These are phyloP conservation scores for Corniculantispora saksenae DNA, from an alignment of 2,329 filamentous ascomycete species.

Conservation along the genomic window DNA sequence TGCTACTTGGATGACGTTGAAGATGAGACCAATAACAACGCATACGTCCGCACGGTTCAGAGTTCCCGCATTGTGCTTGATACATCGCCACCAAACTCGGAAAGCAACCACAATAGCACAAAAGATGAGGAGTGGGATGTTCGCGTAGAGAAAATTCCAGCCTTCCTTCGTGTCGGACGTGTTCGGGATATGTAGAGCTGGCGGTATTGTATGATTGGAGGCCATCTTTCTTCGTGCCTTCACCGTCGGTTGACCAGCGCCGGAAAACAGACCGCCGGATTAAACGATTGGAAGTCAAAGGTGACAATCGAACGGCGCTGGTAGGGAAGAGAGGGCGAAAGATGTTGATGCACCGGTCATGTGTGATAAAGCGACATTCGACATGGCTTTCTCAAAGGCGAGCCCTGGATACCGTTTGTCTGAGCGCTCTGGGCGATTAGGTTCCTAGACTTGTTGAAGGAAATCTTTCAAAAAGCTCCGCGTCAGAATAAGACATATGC, in stretches of 20 bases:
- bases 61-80: conserved; percentile 13
- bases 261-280: background rate
- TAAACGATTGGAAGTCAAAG: background rate
- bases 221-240: background rate
- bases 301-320: background rate
- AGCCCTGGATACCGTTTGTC: background rate
- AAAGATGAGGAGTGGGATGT: conserved; percentile 8
- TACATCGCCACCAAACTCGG: conserved; percentile 18
- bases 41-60: conserved; percentile 15
- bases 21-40: conserved; percentile 11
- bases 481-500: background rate
- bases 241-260: background rate
- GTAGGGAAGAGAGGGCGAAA: background rate
- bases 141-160: conserved; percentile 13
- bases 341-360: background rate
- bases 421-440: too few species aligned
- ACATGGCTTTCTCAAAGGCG: background rate
- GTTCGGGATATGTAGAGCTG: conserved; percentile 3
- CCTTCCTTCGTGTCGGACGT: conserved; percentile 14
- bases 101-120: conserved; percentile 6
- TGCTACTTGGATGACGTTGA: conserved; percentile 16
- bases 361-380: background rate
- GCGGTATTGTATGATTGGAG: background rate
- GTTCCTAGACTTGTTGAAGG: background rate
- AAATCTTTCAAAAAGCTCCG: background rate